Evolutionary conservation across 345 rosid species (phyloP).

Genomic region (Aquilaria yunnanensis): DNA sequence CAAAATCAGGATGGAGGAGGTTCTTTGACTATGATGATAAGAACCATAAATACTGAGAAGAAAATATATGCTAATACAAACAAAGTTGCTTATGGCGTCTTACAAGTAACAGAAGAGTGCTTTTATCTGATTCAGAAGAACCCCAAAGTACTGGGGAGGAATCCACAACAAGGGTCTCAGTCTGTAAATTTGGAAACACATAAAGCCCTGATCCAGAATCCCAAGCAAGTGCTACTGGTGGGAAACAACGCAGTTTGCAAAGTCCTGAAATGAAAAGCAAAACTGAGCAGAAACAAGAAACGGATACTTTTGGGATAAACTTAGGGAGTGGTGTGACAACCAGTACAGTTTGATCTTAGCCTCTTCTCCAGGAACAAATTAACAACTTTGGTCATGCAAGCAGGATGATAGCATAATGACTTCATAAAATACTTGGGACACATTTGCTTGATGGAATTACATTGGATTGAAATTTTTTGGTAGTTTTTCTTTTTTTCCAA

Average conservation of each 20-base stretch:
- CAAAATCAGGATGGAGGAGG: conserved; percentile 17
- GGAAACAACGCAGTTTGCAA: conserved; percentile 97
- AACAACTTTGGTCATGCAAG: no score
- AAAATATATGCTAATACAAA: conserved; percentile 8
- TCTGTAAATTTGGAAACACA: conserved; percentile 60
- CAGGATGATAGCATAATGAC: no score
- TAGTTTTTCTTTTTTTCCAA: no score
- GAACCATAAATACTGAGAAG: conserved; percentile 4
- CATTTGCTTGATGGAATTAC: no score
- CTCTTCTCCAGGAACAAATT: no score
- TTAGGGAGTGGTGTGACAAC: no score
- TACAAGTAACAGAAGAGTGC: conserved; percentile 76
- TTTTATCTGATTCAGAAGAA: conserved; percentile 61
- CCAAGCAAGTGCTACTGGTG: conserved; percentile 98
- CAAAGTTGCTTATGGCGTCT: conserved; percentile 12
- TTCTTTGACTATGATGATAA: conserved; percentile 1
- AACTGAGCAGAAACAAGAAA: conserved; percentile 14
- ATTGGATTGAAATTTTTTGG: no score
- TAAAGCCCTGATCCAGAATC: conserved; percentile 81
- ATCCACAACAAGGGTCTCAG: conserved; percentile 66
- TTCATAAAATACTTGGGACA: no score
- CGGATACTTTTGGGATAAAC: background rate
- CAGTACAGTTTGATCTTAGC: no score
- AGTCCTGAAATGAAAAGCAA: conserved; percentile 50
- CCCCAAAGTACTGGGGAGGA: conserved; percentile 84